Conservation (phyloP, 306 rosid genomes). For the Dalbergia cochinchinensis region DNA sequence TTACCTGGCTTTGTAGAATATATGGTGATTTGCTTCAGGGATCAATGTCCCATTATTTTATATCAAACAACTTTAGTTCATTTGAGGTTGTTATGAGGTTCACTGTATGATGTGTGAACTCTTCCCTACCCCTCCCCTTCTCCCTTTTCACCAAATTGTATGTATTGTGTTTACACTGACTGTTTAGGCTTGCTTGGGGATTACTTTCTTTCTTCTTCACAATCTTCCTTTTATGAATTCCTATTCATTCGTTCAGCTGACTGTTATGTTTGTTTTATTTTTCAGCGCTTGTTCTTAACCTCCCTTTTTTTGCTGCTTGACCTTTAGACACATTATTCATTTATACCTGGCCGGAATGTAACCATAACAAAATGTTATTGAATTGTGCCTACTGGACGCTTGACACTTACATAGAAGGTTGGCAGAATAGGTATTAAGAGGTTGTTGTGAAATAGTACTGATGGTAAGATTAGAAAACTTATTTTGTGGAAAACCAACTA, state of each 20-base stretch:
- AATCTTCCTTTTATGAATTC: not conserved
- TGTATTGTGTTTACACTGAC: not conserved
- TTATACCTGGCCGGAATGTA: not conserved
- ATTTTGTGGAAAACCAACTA: not conserved
- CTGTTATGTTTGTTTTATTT: slow-evolving; percentile 6
- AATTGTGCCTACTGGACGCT: not conserved
- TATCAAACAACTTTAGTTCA: not conserved
- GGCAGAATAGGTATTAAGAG: slow-evolving; percentile 7
- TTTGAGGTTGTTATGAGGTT: not conserved
- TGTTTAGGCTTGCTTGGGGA: not conserved
- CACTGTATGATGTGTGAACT: not conserved
- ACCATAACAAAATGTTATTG: slow-evolving; percentile 34
- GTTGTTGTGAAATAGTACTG: not conserved
- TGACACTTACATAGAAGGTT: slow-evolving; percentile 14
- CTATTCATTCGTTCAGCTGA: slow-evolving; percentile 27
- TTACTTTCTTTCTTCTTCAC: not conserved
- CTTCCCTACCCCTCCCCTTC: not conserved
- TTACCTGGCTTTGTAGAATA: slow-evolving; percentile 10
- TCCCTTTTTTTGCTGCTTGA: too few relatives aligned
- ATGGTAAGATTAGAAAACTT: not conserved
- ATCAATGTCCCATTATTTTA: not conserved
- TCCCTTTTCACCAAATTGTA: not conserved
- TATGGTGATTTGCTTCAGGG: slow-evolving; percentile 15
- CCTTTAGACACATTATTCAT: too few relatives aligned
- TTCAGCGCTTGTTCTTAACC: not conserved